These are phyloP conservation scores for Annulohypoxylon truncatum DNA, from an alignment of 2,329 filamentous ascomycete species.

Conservation along the genomic window DNA sequence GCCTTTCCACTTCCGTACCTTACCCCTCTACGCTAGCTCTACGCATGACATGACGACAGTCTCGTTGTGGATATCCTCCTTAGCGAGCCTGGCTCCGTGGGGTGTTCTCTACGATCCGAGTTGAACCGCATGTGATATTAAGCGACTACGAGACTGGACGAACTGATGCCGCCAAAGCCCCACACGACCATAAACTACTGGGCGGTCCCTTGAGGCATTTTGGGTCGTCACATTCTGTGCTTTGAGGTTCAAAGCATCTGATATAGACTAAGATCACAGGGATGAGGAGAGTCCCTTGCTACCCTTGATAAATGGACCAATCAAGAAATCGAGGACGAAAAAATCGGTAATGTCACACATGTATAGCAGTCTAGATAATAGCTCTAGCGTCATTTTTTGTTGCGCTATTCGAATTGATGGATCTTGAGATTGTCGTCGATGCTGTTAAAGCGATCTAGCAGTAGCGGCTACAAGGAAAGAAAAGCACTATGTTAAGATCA, in stretches of 20 bases:
- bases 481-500: neutral
- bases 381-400: slow-evolving; percentile 9
- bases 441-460: slow-evolving; percentile 20
- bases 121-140: slow-evolving; percentile 18
- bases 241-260: slow-evolving; percentile 28
- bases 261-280: slow-evolving; percentile 31
- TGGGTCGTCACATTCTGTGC: slow-evolving; percentile 37
- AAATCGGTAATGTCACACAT: slow-evolving; percentile 30
- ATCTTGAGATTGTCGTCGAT: slow-evolving; percentile 9
- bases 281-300: slow-evolving; percentile 7
- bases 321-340: slow-evolving; percentile 18
- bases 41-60: slow-evolving; percentile 25
- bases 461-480: neutral
- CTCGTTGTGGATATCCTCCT: slow-evolving; percentile 6
- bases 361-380: slow-evolving; percentile 12
- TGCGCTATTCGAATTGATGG: slow-evolving; percentile 13
- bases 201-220: slow-evolving; percentile 27
- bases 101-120: slow-evolving; percentile 20
- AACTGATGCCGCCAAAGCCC: slow-evolving; percentile 15
- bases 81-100: slow-evolving; percentile 17
- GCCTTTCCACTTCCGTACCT: neutral
- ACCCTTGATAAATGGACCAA: slow-evolving; percentile 18
- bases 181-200: slow-evolving; percentile 17
- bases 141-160: slow-evolving; percentile 16
- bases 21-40: neutral